Evolutionary conservation across 768 basidiomycete genomes (phyloP).

Genomic region (Pleurotus giganteus): DNA sequence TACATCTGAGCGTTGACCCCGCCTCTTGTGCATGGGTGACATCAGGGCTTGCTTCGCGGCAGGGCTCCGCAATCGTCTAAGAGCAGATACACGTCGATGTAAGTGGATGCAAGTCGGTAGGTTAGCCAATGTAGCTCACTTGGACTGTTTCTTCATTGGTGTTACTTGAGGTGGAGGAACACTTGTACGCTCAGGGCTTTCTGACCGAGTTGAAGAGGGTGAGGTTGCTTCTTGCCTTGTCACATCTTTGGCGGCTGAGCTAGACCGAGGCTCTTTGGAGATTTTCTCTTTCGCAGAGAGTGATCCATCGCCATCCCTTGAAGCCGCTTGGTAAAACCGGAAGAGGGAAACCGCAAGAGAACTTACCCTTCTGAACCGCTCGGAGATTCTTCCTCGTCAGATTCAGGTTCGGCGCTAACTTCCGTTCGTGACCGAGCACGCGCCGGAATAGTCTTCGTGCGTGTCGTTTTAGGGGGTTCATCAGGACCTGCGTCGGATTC

Average conservation of each 20-base stretch:
- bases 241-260: neutral
- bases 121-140: neutral
- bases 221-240: neutral
- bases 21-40: conserved; percentile 1
- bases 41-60: neutral
- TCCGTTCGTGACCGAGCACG: too few relatives aligned
- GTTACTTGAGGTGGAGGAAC: neutral
- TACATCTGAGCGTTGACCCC: neutral
- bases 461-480: neutral
- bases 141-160: conserved; percentile 10
- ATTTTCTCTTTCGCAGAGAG: too few relatives aligned
- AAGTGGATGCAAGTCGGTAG: neutral
- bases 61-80: neutral
- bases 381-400: neutral
- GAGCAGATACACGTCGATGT: neutral
- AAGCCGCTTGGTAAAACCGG: neutral
- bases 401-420: too few relatives aligned
- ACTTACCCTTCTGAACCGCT: neutral
- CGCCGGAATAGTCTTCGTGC: too few relatives aligned
- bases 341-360: neutral
- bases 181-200: neutral
- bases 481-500: too few relatives aligned
- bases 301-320: neutral
- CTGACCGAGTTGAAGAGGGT: neutral
- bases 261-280: neutral